phyloP scores from a whole-genome alignment of 2,329 filamentous ascomycete species.

The Pseudogymnoascus sp. region DNA sequence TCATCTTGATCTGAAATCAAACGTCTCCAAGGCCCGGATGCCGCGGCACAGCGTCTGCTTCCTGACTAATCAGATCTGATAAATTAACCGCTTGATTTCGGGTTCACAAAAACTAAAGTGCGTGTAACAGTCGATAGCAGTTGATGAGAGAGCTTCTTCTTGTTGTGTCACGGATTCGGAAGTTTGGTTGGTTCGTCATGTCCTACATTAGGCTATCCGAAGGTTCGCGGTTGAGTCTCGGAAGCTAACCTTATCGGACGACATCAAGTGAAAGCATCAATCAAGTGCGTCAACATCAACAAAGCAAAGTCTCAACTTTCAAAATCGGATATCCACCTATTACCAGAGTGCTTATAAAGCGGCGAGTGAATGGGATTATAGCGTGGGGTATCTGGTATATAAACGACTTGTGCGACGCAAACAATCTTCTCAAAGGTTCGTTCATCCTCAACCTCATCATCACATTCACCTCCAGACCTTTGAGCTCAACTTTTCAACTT shows the following conservation, averaged over 20 bases:
- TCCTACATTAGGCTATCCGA: background rate
- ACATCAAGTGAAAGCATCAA: background rate
- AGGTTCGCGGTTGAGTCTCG: background rate
- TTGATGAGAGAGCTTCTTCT: background rate
- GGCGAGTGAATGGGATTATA: background rate
- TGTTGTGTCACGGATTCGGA: background rate
- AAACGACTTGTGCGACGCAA: background rate
- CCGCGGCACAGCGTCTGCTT: background rate
- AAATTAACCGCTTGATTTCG: background rate
- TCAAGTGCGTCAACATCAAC: background rate
- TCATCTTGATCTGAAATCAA: background rate
- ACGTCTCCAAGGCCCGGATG: background rate
- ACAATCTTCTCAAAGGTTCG: background rate
- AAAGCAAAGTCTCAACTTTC: background rate
- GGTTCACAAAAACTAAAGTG: background rate
- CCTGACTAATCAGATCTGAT: background rate
- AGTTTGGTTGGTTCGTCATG: background rate
- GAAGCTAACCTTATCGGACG: slow-evolving; percentile 13
- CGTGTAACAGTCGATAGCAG: background rate
- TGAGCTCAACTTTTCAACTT: background rate
- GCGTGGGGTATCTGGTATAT: background rate
- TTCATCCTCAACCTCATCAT: background rate
- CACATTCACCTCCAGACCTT: background rate
- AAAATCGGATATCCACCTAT: background rate
- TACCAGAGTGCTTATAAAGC: background rate